phyloP scores from a whole-genome alignment of 768 basidiomycete species.

The Dioszegia aurantiaca region DNA sequence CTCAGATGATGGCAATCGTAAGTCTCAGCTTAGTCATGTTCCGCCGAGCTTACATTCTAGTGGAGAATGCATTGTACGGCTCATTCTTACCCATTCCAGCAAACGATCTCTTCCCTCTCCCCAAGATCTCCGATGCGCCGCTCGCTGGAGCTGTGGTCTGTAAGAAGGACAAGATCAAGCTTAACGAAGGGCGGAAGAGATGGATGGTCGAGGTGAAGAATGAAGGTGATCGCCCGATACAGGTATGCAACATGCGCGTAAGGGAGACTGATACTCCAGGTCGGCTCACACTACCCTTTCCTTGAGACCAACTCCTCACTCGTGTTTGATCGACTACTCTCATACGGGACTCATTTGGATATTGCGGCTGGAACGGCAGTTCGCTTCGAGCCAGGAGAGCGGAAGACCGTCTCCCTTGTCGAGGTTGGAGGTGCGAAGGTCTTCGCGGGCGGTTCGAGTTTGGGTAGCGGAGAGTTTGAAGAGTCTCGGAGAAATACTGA shows the following conservation, averaged over 20 bases:
- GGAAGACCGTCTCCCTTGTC: constrained; percentile 77
- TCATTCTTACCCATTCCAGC: constrained; percentile 84
- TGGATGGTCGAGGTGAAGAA: constrained; percentile 77
- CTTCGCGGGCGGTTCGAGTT: constrained; percentile 74
- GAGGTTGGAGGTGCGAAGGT: constrained; percentile 68
- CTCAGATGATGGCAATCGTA: constrained; percentile 68
- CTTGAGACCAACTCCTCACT: constrained; percentile 80
- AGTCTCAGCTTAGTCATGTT: constrained; percentile 14
- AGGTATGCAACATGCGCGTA: constrained; percentile 56
- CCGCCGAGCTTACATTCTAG: constrained; percentile 22
- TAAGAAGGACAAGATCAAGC: constrained; percentile 61
- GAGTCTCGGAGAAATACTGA: constrained; percentile 24
- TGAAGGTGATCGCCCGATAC: constrained; percentile 87
- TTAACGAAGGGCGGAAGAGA: constrained; percentile 72
- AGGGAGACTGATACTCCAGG: constrained; percentile 54
- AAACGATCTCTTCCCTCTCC: constrained; percentile 63
- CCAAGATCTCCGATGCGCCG: constrained; percentile 50
- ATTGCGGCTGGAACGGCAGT: constrained; percentile 93
- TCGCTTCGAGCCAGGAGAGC: constrained; percentile 90
- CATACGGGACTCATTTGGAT: constrained; percentile 72
- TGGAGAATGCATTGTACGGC: constrained; percentile 83
- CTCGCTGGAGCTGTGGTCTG: constrained; percentile 75
- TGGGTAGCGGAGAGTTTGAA: constrained; percentile 61
- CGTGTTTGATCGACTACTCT: constrained; percentile 73
- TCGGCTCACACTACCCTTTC: constrained; percentile 94